Percentiles rank a stretch among this genome's conserved stretches.
Conservation (phyloP, 2,329 filamentous ascomycete species). For the Venturia aucupariae region DNA sequence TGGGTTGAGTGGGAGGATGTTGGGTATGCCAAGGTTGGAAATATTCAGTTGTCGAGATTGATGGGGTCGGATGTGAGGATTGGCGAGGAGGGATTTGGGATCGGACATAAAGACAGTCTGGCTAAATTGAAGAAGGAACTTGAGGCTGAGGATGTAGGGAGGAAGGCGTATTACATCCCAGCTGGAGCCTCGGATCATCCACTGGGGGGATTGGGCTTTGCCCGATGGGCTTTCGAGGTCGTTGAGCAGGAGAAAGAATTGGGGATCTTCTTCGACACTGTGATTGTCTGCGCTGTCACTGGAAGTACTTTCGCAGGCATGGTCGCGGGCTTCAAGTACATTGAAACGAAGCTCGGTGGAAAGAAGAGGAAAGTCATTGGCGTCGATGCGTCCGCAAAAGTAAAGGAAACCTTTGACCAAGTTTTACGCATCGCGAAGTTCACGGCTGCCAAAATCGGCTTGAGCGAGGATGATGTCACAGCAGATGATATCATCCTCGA, state of each 20-base stretch:
- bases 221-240: conserved; percentile 61
- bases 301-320: conserved; percentile 64
- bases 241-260: conserved; percentile 50
- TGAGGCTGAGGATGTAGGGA: conserved; percentile 34
- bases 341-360: conserved; percentile 44
- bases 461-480: conserved; percentile 51
- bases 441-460: conserved; percentile 52
- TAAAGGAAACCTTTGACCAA: conserved; percentile 54
- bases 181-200: conserved; percentile 62
- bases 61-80: conserved; percentile 58
- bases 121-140: conserved; percentile 46
- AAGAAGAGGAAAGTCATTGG: conserved; percentile 51
- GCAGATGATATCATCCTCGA: conserved; percentile 55
- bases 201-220: conserved; percentile 58
- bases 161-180: conserved; percentile 59
- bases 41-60: conserved; percentile 59
- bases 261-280: conserved; percentile 54
- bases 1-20: conserved; percentile 52
- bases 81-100: conserved; percentile 51
- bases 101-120: conserved; percentile 50
- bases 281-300: conserved; percentile 62
- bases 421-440: conserved; percentile 56
- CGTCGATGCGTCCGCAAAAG: conserved; percentile 55
- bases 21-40: conserved; percentile 56
- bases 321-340: conserved; percentile 45